Conservation (phyloP, 441 rosid genomes). For the Gossypium schwendimanii region DNA sequence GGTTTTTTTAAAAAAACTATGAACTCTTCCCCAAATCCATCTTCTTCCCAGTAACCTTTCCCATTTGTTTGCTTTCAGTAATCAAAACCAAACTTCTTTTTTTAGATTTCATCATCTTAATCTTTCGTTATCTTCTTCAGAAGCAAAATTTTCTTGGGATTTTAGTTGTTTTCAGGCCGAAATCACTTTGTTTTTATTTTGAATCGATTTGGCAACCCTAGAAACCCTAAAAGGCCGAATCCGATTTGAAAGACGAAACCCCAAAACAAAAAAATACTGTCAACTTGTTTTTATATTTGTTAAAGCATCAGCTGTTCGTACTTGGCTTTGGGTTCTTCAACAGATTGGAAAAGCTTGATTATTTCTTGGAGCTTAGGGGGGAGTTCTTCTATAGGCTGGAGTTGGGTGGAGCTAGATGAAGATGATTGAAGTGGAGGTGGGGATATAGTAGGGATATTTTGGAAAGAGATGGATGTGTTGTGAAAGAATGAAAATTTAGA, state of each 20-base stretch:
- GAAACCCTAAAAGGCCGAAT: constrained; percentile 44
- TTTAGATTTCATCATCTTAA: too few species aligned
- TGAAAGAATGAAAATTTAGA: constrained; percentile 19
- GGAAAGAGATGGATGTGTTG: constrained; percentile 43
- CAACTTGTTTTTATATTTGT: constrained; percentile 53
- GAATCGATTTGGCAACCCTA: too few species aligned
- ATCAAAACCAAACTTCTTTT: too few species aligned
- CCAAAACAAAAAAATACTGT: constrained; percentile 4
- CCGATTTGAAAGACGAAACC: constrained; percentile 83
- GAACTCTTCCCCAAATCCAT: too few species aligned
- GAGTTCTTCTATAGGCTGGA: constrained; percentile 66
- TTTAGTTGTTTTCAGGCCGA: too few species aligned
- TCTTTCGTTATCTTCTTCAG: too few species aligned
- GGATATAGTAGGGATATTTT: constrained; percentile 18
- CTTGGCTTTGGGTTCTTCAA: constrained; percentile 55
- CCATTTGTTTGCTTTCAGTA: too few species aligned
- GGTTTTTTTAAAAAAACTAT: too few species aligned
- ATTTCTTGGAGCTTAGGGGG: constrained; percentile 74
- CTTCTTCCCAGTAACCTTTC: too few species aligned
- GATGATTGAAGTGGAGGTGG: constrained; percentile 23
- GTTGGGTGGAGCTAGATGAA: constrained; percentile 25
- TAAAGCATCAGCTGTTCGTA: constrained; percentile 80
- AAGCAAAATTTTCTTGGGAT: too few species aligned
- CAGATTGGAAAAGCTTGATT: constrained; percentile 56
- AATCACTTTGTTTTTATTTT: too few species aligned